Evolutionary conservation across 2,329 filamentous ascomycete species (phyloP).

Genomic region (Thyridium curvatum): DNA sequence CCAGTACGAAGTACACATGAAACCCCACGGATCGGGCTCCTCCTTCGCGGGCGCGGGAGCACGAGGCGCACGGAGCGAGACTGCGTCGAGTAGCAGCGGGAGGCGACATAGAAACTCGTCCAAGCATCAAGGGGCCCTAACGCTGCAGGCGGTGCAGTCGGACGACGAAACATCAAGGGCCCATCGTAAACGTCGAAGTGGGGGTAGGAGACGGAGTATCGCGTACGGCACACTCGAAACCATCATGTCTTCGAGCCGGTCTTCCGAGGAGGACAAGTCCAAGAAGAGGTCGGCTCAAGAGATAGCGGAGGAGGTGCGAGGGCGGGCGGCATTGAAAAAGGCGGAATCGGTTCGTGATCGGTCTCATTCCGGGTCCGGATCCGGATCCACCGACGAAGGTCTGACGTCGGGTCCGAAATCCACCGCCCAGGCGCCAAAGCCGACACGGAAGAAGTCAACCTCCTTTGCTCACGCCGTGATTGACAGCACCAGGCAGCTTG

Average conservation of each 20-base stretch:
- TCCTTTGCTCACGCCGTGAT: conserved; percentile 41
- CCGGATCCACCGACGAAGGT: not conserved
- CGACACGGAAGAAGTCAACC: conserved; percentile 26
- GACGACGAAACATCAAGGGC: conserved; percentile 42
- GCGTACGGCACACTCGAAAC: conserved; percentile 60
- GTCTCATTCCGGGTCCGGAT: not conserved
- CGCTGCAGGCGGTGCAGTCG: conserved; percentile 49
- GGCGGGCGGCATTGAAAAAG: conserved; percentile 27
- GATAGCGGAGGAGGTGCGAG: conserved; percentile 47
- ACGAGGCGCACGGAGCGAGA: conserved; percentile 3
- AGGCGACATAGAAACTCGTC: conserved; percentile 14
- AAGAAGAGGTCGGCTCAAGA: conserved; percentile 54
- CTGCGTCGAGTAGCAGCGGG: conserved; percentile 2
- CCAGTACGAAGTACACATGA: conserved; percentile 60
- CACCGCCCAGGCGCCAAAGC: too few relatives aligned
- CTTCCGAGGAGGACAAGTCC: conserved; percentile 55
- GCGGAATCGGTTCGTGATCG: conserved; percentile 7
- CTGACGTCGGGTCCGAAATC: not conserved
- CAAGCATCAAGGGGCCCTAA: conserved; percentile 38
- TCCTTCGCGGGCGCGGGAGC: conserved; percentile 29
- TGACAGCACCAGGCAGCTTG: conserved; percentile 29
- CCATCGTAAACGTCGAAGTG: conserved; percentile 32
- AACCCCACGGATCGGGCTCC: conserved; percentile 53
- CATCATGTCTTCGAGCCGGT: conserved; percentile 60
- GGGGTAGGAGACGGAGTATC: conserved; percentile 38